These are phyloP conservation scores for Metarhizium humberi DNA, from an alignment of 2,329 filamentous ascomycete species.

Conservation along the genomic window DNA sequence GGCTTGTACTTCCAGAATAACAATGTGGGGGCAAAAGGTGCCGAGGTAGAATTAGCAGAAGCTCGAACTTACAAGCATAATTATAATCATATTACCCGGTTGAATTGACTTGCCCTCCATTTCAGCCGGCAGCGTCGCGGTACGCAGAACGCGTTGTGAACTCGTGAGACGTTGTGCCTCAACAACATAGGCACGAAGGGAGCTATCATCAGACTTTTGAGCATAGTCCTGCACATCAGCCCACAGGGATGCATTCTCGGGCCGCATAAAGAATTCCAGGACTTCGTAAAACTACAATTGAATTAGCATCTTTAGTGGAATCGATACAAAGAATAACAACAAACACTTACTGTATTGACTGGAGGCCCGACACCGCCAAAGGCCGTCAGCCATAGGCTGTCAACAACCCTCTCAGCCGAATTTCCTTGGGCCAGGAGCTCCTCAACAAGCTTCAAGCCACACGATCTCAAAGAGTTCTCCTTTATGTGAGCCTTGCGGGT, in stretches of 20 bases:
- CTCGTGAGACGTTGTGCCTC: conserved; percentile 32
- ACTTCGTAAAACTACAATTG: conserved; percentile 33
- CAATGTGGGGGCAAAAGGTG: background rate
- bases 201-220: conserved; percentile 22
- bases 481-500: conserved; percentile 20
- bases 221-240: conserved; percentile 30
- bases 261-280: conserved; percentile 30
- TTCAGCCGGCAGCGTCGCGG: conserved; percentile 22
- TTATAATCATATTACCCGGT: conserved; percentile 29
- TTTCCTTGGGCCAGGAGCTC: conserved; percentile 24
- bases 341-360: conserved; percentile 24
- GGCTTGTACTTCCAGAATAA: background rate
- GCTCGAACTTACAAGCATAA: conserved; percentile 26
- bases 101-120: conserved; percentile 29
- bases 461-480: conserved; percentile 27
- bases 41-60: background rate
- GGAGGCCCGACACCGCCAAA: conserved; percentile 31
- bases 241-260: conserved; percentile 31
- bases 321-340: background rate
- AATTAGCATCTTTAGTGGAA: background rate
- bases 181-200: conserved; percentile 26
- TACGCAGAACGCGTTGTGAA: conserved; percentile 27
- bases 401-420: conserved; percentile 23
- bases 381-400: conserved; percentile 28
- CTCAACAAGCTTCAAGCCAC: conserved; percentile 27